phyloP scores from a whole-genome alignment of 2,329 filamentous ascomycete genomes.

The Pleoardoris graminearum region DNA sequence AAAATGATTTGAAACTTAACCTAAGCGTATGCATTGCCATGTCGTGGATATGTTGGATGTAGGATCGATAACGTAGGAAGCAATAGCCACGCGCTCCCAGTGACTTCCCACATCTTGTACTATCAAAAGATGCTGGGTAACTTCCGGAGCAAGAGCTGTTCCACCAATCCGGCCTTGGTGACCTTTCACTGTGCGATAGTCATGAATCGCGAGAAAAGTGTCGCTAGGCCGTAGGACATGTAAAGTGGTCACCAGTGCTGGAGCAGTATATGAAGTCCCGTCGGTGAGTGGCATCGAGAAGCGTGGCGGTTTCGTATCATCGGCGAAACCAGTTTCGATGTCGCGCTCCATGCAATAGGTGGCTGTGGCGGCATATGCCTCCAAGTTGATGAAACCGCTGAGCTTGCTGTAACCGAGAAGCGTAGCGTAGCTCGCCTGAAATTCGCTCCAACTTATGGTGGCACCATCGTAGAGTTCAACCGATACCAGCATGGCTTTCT shows the following conservation, averaged over 20 bases:
- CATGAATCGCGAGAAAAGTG: constrained; percentile 3
- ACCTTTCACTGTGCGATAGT: background rate
- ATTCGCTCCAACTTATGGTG: constrained; percentile 6
- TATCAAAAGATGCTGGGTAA: constrained; percentile 10
- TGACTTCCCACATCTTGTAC: constrained; percentile 5
- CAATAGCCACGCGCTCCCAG: constrained; percentile 16
- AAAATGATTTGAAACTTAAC: background rate
- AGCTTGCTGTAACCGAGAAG: background rate
- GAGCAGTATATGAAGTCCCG: background rate
- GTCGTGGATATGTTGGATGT: background rate
- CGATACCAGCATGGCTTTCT: constrained; percentile 1
- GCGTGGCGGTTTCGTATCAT: background rate
- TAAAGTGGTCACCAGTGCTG: background rate
- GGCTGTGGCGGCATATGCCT: constrained; percentile 1
- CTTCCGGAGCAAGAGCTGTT: background rate
- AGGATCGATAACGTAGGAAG: constrained; percentile 4
- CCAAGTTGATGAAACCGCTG: constrained; percentile 3
- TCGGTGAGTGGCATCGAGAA: background rate
- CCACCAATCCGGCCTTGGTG: background rate
- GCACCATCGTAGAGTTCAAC: constrained; percentile 5
- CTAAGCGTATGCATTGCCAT: constrained; percentile 7
- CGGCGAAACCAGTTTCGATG: too few relatives aligned
- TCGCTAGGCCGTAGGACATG: background rate
- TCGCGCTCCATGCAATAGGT: too few relatives aligned
- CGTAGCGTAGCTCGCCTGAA: constrained; percentile 10